Evolutionary conservation across 169 alveolate species (phyloP), one percentile per base, ranked within the genome.

Genomic region (Plasmodium gaboni): DNA sequence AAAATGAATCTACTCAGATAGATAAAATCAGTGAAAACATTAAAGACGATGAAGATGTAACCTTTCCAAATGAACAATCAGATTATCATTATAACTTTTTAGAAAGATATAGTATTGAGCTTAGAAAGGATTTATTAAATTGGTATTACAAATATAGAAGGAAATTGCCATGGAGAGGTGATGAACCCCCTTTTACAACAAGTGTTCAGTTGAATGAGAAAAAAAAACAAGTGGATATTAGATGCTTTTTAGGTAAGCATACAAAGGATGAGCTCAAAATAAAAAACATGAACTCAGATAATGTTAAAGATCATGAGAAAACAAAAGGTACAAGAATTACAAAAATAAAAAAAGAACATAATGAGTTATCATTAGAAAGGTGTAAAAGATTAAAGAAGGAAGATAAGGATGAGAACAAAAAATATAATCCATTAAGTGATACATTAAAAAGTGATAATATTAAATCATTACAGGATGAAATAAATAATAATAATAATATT

Each of bases 121-220:
- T 80, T 26, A 68, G 22, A 68, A 80, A 68, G 24, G 71, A 51
- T 67, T 61, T 80, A 17, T 48, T 80, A 44, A 72, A 59, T 15
- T 80, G 90, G 90, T 80, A 80, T 68, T 55, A 68, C 50, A 80
- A 80, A 67, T 65, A 80, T 38, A 53, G 90, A 60, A 26, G 90
- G 9, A 80, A 55, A 32, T 19, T 80, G n/a, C 90, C 90, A 68
- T 80, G 90, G 90, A 70, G 90, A 70, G 69, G 69, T 80, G 90
- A 80, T 46, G 63, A 38, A 51, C 90, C 90, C 24, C 90, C 90
- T 13, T 80, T 67, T 51, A 68, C 83, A 22, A 80, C 90, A 22
- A 68, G 63, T 26, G 80, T 80, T 42, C 73, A 80, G 48, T 15
- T 80, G 48, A 7, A 53, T 57, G 80, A 46, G 12, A 5, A 51